Evolutionary conservation across 75 land plant species (phyloP).

Genomic region (Picea glauca): DNA sequence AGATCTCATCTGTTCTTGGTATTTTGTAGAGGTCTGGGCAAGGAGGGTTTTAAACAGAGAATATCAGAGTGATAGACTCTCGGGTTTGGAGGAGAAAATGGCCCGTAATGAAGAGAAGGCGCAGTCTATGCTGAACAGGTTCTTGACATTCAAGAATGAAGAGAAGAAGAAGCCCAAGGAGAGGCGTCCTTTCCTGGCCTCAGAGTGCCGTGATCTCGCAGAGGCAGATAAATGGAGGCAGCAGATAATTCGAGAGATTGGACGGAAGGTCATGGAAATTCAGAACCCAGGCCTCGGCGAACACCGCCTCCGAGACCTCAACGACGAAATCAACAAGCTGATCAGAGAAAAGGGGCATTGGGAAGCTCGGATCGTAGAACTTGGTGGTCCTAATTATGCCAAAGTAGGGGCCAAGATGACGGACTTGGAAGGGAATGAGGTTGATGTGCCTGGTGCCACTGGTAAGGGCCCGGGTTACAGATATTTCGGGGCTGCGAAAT

Average conservation of each 20-base stretch:
- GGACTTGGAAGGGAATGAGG: conserved; percentile 85
- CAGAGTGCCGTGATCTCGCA: conserved; percentile 96
- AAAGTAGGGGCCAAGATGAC: conserved; percentile 72
- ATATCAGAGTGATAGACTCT: too few relatives aligned
- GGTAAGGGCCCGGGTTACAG: conserved; percentile 88
- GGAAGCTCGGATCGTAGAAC: conserved; percentile 93
- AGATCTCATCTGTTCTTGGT: too few relatives aligned
- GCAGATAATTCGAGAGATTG: conserved; percentile 90
- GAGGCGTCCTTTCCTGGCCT: conserved; percentile 89
- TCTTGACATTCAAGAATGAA: conserved; percentile 66
- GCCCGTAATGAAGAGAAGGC: conserved; percentile 99
- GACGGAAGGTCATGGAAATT: conserved; percentile 90
- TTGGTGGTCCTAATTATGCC: conserved; percentile 91
- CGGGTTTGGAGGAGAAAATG: conserved; percentile 23
- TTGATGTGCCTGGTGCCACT: conserved; percentile 67
- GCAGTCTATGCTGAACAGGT: conserved; percentile 98
- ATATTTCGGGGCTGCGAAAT: conserved; percentile 96
- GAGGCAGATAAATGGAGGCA: conserved; percentile 95
- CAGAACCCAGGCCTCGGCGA: conserved; percentile 98
- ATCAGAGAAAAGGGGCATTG: conserved; percentile 87
- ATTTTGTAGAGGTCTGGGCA: too few relatives aligned
- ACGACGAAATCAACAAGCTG: conserved; percentile 96
- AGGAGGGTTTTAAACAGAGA: too few relatives aligned
- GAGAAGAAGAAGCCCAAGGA: conserved; percentile 96
- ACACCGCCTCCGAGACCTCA: conserved; percentile 91